Conservation (phyloP, 768 basidiomycete genomes). For the Thelephora aurantiotincta region DNA sequence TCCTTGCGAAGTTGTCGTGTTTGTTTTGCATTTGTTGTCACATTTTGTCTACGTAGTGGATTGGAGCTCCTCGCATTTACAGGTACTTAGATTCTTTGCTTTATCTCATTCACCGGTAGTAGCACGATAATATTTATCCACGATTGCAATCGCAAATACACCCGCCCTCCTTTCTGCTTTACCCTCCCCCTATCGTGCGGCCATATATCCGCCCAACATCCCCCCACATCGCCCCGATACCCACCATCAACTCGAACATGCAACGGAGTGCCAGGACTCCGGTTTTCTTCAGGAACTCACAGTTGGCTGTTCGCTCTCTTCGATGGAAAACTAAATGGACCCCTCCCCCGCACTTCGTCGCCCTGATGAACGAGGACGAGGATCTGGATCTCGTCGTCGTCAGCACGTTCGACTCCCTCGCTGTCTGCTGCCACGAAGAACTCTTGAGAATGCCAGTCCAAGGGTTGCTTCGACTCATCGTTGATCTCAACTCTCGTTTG, state of each 20-base stretch:
- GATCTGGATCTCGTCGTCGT: not conserved
- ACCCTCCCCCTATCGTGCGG: not conserved
- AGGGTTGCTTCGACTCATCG: not conserved
- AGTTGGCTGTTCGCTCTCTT: not conserved
- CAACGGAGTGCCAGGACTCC: too few relatives aligned
- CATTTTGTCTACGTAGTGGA: not conserved
- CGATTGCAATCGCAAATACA: too few relatives aligned
- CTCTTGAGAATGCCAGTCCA: not conserved
- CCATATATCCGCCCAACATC: not conserved
- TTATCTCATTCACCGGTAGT: too few relatives aligned
- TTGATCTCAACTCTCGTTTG: not conserved
- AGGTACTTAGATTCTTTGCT: too few relatives aligned
- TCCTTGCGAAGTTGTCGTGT: constrained; percentile 13
- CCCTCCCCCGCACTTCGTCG: not conserved
- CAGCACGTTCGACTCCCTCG: not conserved
- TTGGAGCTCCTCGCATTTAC: not conserved
- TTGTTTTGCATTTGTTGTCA: not conserved
- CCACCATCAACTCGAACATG: too few relatives aligned
- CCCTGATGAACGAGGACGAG: not conserved
- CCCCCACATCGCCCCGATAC: too few relatives aligned
- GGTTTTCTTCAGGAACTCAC: not conserved
- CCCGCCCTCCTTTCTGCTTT: not conserved
- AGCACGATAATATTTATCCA: too few relatives aligned
- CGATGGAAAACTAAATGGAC: not conserved
- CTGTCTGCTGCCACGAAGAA: not conserved